Evolutionary conservation across 1,139 yeast genomes (phyloP).

Genomic region (Debaryomyces nepalensis): DNA sequence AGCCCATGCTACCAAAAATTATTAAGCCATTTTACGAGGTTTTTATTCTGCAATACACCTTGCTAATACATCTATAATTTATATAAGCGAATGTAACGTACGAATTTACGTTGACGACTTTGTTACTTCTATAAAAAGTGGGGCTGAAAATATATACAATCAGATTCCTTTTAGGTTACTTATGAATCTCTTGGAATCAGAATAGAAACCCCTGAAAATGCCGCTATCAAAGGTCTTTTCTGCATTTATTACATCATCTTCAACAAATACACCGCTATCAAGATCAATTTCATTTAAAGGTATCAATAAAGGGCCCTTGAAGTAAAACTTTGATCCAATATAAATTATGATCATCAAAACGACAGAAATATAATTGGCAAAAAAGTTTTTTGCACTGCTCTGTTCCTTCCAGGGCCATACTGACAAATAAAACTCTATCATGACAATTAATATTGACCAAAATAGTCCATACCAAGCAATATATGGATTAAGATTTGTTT

Average conservation of each 20-base stretch:
- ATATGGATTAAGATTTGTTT: background rate
- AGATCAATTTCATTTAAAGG: background rate
- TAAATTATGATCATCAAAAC: background rate
- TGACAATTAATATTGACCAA: background rate
- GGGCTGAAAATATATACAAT: no score
- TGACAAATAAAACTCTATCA: background rate
- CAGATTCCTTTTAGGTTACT: background rate
- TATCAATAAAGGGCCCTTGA: background rate
- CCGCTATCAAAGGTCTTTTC: background rate
- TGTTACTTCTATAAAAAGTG: no score
- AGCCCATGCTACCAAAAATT: no score
- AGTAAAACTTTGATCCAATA: background rate
- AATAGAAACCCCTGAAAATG: background rate
- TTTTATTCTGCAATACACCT: no score
- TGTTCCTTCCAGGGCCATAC: background rate
- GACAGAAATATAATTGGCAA: background rate
- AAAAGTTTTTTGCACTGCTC: background rate
- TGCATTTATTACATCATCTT: constrained; percentile 4
- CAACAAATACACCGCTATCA: constrained; percentile 1
- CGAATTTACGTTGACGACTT: no score
- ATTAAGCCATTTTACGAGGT: no score
- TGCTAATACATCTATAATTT: no score
- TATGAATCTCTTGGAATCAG: background rate
- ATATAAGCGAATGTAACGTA: no score
- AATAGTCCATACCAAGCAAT: background rate